Evolutionary conservation across 73 alveolate genomes (phyloP), one percentile per base, ranked within the genome.

Genomic region (Paramecium bursaria): DNA sequence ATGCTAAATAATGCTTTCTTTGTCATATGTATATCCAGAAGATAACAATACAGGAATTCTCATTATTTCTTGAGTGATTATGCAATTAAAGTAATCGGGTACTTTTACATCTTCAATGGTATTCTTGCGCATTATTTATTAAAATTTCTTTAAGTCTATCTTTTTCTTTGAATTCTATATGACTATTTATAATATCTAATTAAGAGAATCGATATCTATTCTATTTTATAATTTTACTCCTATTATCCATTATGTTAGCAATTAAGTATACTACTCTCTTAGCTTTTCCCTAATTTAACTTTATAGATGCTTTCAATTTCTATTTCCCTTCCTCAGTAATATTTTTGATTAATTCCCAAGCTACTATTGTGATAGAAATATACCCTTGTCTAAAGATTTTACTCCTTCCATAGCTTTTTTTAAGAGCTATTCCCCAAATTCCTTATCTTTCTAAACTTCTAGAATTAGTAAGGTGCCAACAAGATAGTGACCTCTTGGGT

Each of bases 21-120:
- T 67, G 14, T 67, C 82, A 42, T 67, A 67, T 14, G 82, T 39
- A 9, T 25, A 15, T 4, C 82, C 82, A 15, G 82, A 67, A 35
- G 33, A 39, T 19, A 67, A 27, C 6, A 67, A 57, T 15, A 44
- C 19, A 35, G 82, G 82, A 39, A 39, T 57, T 11, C 44, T 25
- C 57, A 67, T 67, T 1, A 67, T 67, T 67, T 67, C 82, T 25
- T 39, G 35, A 1, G 60, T 39, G 21, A 67, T 67, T 10, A 47
- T 42, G 21, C 82, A 67, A 1, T 25, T 22, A 42, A 21, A 67
- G 25, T 44, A 67, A 15, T 67, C 82, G 19, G 82, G 82, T 1
- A 67, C 9, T n/a, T 5, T 9, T 10, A 67, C 44, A 15, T 67
- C 82, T 57, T 26, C 27, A 1, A 57, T 48, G 3, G 50, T 67